A percentile compares a stretch with the other conserved stretches of the same genome.
Conservation (phyloP, 805 yeast species). For the Candida endomychidarum region DNA sequence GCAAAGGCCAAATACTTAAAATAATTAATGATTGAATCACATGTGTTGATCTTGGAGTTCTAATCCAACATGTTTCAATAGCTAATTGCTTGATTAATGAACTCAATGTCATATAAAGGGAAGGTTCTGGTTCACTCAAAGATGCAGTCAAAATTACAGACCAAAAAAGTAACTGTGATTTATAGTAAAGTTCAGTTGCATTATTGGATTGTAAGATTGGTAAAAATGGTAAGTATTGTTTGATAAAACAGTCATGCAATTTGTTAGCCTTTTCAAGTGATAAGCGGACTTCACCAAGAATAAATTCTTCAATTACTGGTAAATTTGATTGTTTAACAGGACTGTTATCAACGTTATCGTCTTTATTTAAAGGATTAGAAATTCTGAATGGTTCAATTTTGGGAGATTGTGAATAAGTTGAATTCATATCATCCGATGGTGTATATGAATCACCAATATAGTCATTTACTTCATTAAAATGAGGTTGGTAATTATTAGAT, state of each 20-base stretch:
- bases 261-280: slow-evolving; percentile 67
- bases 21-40: slow-evolving; percentile 86
- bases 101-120: slow-evolving; percentile 71
- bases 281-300: slow-evolving; percentile 72
- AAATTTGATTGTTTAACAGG: slow-evolving; percentile 18
- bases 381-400: slow-evolving; percentile 8
- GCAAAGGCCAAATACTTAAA: slow-evolving; percentile 89
- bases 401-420: slow-evolving; percentile 7
- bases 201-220: slow-evolving; percentile 73
- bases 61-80: slow-evolving; percentile 87
- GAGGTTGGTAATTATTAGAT: slow-evolving; percentile 1
- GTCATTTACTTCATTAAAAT: slow-evolving; percentile 1
- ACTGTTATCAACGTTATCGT: slow-evolving; percentile 30
- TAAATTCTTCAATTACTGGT: slow-evolving; percentile 55
- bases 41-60: slow-evolving; percentile 92
- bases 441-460: slow-evolving; percentile 9
- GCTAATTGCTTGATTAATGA: slow-evolving; percentile 82
- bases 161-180: slow-evolving; percentile 87
- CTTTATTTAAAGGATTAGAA: slow-evolving; percentile 8
- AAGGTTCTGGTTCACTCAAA: slow-evolving; percentile 83
- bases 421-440: slow-evolving; percentile 9
- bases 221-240: slow-evolving; percentile 67
- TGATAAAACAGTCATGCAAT: slow-evolving; percentile 68
- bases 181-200: slow-evolving; percentile 76
- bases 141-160: slow-evolving; percentile 85